phyloP scores from a whole-genome alignment of 169 alveolate species.

The Besnoitia besnoiti region DNA sequence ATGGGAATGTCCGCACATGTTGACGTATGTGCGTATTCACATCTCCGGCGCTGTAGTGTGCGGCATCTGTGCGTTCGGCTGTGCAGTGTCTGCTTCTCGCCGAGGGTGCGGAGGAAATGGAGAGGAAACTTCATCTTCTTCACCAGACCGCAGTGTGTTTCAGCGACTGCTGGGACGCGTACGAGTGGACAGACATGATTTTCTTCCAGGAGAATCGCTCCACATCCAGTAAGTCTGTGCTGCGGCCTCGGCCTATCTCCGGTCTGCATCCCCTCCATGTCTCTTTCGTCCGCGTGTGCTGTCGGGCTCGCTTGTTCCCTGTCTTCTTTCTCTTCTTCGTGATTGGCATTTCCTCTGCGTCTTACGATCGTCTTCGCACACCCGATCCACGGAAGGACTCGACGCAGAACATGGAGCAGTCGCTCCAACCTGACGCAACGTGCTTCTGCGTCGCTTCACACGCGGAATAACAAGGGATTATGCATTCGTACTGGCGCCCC shows the following conservation, averaged over 20 bases:
- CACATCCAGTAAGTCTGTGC: neutral
- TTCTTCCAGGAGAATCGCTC: neutral
- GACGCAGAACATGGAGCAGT: too few species aligned
- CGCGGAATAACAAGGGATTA: too few species aligned
- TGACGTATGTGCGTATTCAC: too few species aligned
- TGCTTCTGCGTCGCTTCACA: too few species aligned
- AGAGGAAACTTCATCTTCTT: neutral
- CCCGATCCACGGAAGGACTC: too few species aligned
- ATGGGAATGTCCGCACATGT: too few species aligned
- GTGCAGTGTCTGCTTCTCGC: neutral
- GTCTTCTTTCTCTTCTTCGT: neutral
- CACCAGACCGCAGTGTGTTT: neutral
- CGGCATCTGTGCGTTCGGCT: too few species aligned
- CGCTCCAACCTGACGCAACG: too few species aligned
- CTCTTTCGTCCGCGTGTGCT: neutral
- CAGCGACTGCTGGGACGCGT: constrained; percentile 13
- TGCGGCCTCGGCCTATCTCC: neutral
- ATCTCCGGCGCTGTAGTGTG: too few species aligned
- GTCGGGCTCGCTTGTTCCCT: neutral
- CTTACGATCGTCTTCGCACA: neutral
- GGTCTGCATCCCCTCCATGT: neutral
- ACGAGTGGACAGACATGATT: constrained; percentile 33
- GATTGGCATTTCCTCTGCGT: neutral
- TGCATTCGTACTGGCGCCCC: too few species aligned
- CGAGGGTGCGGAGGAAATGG: neutral